Evolutionary conservation across 1,284 basidiomycete genomes (phyloP).

Genomic region (Filobasidium uniguttulatum): DNA sequence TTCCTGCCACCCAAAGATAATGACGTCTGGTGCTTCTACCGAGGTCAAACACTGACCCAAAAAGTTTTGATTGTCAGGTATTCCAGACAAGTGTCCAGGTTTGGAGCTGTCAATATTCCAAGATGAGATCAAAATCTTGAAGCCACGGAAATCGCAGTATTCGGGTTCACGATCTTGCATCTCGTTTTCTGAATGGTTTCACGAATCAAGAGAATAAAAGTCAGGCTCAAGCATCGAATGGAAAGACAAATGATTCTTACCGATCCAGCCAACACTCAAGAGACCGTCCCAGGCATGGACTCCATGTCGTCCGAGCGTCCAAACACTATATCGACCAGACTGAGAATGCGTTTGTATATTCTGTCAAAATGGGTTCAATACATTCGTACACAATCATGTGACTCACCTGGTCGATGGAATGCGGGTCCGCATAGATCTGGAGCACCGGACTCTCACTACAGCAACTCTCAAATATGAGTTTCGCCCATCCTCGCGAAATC

Average conservation of each 20-base stretch:
- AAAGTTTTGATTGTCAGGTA: constrained; percentile 54
- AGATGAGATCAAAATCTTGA: constrained; percentile 69
- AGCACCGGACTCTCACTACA: constrained; percentile 56
- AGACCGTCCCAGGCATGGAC: constrained; percentile 83
- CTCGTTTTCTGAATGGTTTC: constrained; percentile 50
- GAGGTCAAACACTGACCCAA: constrained; percentile 55
- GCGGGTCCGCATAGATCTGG: constrained; percentile 55
- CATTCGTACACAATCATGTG: too few relatives aligned
- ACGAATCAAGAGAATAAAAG: too few relatives aligned
- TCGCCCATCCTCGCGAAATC: too few relatives aligned
- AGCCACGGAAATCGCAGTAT: constrained; percentile 64
- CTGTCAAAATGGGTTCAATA: too few relatives aligned
- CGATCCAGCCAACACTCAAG: constrained; percentile 70
- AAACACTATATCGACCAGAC: constrained; percentile 49
- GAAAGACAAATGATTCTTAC: constrained; percentile 39
- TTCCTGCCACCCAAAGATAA: constrained; percentile 91
- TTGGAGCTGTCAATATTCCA: constrained; percentile 89
- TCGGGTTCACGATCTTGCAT: constrained; percentile 57
- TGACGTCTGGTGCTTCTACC: constrained; percentile 66
- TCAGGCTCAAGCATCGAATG: background rate
- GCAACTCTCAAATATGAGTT: background rate
- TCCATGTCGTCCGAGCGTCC: constrained; percentile 65
- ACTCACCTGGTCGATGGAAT: constrained; percentile 51
- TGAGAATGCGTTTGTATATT: constrained; percentile 19
- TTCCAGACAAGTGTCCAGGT: constrained; percentile 55